Evolutionary conservation across 1,284 basidiomycete species (phyloP).

Genomic region (Amylostereum chailletii): DNA sequence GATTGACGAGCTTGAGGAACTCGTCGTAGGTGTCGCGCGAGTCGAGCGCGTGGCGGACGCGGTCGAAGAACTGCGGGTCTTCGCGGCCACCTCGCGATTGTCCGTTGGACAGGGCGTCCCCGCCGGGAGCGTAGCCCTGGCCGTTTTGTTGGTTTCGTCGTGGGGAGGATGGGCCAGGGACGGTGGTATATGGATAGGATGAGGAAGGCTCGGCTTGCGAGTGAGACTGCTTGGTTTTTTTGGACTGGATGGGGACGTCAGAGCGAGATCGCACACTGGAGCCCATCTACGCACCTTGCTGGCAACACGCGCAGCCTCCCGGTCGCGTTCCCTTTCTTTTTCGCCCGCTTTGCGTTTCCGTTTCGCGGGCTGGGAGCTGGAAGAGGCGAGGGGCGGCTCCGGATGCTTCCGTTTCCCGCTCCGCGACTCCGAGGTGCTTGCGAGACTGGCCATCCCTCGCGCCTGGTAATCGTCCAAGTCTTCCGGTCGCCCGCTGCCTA

Average conservation of each 20-base stretch:
- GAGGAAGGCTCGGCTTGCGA: constrained; percentile 8
- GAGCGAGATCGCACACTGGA: not conserved
- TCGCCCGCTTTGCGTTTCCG: constrained; percentile 49
- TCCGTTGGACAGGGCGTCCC: not conserved
- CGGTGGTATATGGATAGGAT: constrained; percentile 10
- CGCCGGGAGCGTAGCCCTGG: constrained; percentile 9
- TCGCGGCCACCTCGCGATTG: not conserved
- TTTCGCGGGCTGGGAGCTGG: constrained; percentile 41
- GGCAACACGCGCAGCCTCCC: constrained; percentile 17
- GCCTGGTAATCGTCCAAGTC: constrained; percentile 3
- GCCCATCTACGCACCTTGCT: constrained; percentile 21
- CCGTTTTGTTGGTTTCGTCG: constrained; percentile 7
- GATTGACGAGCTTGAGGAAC: constrained; percentile 91
- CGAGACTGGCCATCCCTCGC: constrained; percentile 7
- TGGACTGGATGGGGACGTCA: not conserved
- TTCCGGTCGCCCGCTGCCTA: constrained; percentile 9
- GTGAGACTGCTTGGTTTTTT: constrained; percentile 21
- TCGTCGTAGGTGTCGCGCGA: constrained; percentile 91
- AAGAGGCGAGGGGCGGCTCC: not conserved
- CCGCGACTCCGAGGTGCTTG: constrained; percentile 6
- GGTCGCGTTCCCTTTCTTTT: constrained; percentile 23
- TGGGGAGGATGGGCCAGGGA: constrained; percentile 10
- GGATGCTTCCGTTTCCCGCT: constrained; percentile 17
- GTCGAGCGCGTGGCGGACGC: constrained; percentile 83
- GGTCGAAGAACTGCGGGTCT: constrained; percentile 70